phyloP scores from a whole-genome alignment of 768 basidiomycete genomes.

The Harrya chromipes region DNA sequence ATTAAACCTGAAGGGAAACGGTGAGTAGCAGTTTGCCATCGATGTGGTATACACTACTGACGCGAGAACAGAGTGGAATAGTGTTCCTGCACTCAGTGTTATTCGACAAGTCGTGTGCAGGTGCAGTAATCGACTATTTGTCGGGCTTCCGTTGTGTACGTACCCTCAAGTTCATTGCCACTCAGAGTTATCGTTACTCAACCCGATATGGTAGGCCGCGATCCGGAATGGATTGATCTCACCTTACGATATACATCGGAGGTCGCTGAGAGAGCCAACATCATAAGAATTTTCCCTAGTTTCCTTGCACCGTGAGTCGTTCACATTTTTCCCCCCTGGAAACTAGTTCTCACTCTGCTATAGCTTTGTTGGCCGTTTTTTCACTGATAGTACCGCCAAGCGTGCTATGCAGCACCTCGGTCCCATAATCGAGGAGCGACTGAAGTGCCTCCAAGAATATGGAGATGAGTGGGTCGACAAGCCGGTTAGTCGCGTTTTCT shows the following conservation, averaged over 20 bases:
- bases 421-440: conserved; percentile 31
- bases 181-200: not conserved
- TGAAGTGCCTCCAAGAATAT: conserved; percentile 19
- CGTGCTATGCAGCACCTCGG: conserved; percentile 16
- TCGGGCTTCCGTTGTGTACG: conserved; percentile 46
- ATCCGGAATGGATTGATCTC: conserved; percentile 33
- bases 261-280: conserved; percentile 19
- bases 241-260: conserved; percentile 31
- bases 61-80: conserved; percentile 38
- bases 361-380: conserved; percentile 19
- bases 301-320: conserved; percentile 32
- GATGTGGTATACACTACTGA: not conserved
- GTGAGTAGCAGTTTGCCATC: not conserved
- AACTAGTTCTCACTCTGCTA: not conserved
- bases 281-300: conserved; percentile 33
- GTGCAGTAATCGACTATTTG: conserved; percentile 44
- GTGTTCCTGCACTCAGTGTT: conserved; percentile 25
- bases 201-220: conserved; percentile 18
- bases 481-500: conserved; percentile 26
- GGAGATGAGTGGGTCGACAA: conserved; percentile 30
- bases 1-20: conserved; percentile 26
- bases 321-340: not conserved
- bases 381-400: conserved; percentile 10
- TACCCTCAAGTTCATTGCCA: not conserved
- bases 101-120: conserved; percentile 38